Evolutionary conservation across 257 asterid species (phyloP), one percentile per base, ranked within the genome.

Genomic region (Capsicum pubescens): DNA sequence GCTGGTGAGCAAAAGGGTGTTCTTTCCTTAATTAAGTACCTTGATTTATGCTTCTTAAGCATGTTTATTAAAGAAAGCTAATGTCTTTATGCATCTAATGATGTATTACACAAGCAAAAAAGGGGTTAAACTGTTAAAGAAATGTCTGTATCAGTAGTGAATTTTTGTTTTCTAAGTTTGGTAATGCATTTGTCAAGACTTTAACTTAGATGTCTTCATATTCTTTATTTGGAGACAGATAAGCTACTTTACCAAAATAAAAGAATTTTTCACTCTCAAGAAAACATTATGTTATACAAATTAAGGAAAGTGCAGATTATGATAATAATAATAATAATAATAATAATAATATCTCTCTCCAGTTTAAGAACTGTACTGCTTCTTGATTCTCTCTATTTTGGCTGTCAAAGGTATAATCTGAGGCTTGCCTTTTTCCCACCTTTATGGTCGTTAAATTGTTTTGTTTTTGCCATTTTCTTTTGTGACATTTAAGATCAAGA

Each of bases 11-110:
- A 80, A 85, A 56, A 68, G 82, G 81, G 36, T 83, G 72, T 57
- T 82, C 82, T 83, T 56, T 86, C 70, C 88, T 85, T 81, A 67
- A 84, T 84, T 63, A 61, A 72, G 14, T 71, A 44, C 36, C 80
- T 78, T 69, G 44, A 63, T 61, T 81, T 82, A 26, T 66, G 82
- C 36, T 61, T 86, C 44, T 61, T 57, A 81, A 54, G 82, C 54
- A 68, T 68, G 26, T 68, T 50, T n/a, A 19, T 57, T 68, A 57
- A 15, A 56, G 81, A 76, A 64, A 76, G 13, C 52, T 42, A 42
- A 15, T 3, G 10, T 77, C 81, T 0, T 26, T 77, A 77, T 54
- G 3, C 26, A 54, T 26, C 50, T 77, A 54, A 54, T 26, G 64
- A 13, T 13, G 64, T 77, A 77, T 52, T 54, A 54, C 59, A 26